Evolutionary conservation across 1,139 yeast species (phyloP), one percentile per base, ranked within the genome.

Genomic region (Hanseniaspora uvarum): DNA sequence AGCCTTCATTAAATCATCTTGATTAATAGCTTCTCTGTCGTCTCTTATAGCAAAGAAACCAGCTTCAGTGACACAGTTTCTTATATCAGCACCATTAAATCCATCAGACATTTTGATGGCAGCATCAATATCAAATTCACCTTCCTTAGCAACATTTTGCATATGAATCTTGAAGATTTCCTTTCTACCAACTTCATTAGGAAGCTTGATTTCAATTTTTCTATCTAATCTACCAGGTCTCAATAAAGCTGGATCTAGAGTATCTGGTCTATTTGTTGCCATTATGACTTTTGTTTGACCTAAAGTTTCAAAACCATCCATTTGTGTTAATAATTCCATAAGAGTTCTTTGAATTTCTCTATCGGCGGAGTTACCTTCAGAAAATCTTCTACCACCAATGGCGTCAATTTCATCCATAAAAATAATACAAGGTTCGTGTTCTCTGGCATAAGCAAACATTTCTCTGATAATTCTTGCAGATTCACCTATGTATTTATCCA

Each of bases 361-460:
- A 72, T 94, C 99, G 2, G 98, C 98, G 11, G 96, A 86, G 1
- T 98, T 92, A 70, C 99, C 99, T 70, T 94, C 99, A 62, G 94
- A 82, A 70, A 94, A 94, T 70, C 99, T 81, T 63, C 99, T 80
- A 54, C 98, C 98, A 66, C 99, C 99, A 70, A 94, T 94, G 54
- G 99, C 98, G 73, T 94, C 99, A 58, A 94, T 82, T 75, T 94
- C 99, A 73, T 94, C 99, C 96, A 94, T 89, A 68, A 94, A 94
- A 61, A 94, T 94, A 67, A 94, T 92, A 72, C 98, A 94, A 19
- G 99, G 99, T 66, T 86, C 97, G 68, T 94, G 97, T 66, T 92
- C 98, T 68, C 82, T 88, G 53, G 99, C 99, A 70, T 94, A 94
- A 52, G 95, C 86, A 72, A 94, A 94, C 98, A 94, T 92, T 70